phyloP scores from a whole-genome alignment of 176 grass and related monocot species.

The Ensete glaucum region DNA sequence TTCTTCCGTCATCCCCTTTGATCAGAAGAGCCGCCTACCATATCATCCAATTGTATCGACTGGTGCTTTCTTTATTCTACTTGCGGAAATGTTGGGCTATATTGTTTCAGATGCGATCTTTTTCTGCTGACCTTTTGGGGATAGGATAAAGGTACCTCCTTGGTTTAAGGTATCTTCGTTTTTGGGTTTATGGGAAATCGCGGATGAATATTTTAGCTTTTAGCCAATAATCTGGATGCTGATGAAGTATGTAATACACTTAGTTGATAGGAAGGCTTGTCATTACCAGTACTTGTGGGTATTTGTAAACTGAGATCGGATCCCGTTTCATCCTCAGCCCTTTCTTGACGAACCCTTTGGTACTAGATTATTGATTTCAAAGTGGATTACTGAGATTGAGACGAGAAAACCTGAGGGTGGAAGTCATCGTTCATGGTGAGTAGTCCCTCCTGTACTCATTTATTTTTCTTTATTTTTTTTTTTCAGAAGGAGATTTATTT shows the following conservation, averaged over 20 bases:
- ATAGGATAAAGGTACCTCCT: background rate
- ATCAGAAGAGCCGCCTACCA: background rate
- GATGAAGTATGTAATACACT: too few species aligned
- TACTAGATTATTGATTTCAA: background rate
- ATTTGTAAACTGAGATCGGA: background rate
- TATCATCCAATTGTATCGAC: background rate
- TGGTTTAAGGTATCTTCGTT: background rate
- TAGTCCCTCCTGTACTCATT: background rate
- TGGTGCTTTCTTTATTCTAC: background rate
- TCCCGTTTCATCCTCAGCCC: background rate
- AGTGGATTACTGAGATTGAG: background rate
- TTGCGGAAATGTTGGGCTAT: background rate
- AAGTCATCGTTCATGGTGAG: background rate
- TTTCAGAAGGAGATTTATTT: background rate
- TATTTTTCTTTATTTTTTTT: background rate
- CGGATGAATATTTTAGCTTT: background rate
- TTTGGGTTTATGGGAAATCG: background rate
- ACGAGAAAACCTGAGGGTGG: too few species aligned
- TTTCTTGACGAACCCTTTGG: background rate
- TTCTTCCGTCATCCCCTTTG: conserved; percentile 5
- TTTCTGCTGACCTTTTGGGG: background rate
- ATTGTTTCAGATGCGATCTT: background rate
- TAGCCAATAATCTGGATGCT: too few species aligned
- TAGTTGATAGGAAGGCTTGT: too few species aligned
- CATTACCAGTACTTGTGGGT: too few species aligned